These are phyloP conservation scores for Teunomyces gatunensis DNA, from an alignment of 805 yeast species.

Conservation along the genomic window DNA sequence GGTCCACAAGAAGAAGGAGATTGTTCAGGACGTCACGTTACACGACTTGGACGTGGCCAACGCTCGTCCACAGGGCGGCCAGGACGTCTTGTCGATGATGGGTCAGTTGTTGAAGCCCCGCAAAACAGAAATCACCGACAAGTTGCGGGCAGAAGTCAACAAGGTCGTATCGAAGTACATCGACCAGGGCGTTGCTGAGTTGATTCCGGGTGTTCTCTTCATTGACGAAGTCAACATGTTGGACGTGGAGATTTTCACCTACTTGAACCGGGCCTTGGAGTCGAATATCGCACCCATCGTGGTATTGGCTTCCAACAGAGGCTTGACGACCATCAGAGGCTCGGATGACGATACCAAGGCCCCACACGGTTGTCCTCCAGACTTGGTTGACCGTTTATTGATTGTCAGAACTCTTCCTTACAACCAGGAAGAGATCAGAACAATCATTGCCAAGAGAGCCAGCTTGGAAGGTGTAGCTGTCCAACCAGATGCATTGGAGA, in stretches of 20 bases:
- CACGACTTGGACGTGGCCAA: slow-evolving; percentile 97
- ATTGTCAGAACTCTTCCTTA: slow-evolving; percentile 94
- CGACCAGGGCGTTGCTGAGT: slow-evolving; percentile 97
- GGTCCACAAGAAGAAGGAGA: slow-evolving; percentile 96
- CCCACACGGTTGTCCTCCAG: slow-evolving; percentile 97
- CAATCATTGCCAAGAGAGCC: slow-evolving; percentile 81
- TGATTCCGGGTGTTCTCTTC: slow-evolving; percentile 95
- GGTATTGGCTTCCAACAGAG: slow-evolving; percentile 93
- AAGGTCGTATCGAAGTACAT: slow-evolving; percentile 94
- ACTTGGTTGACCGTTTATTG: slow-evolving; percentile 84
- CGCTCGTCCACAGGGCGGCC: slow-evolving; percentile 96
- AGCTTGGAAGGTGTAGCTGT: slow-evolving; percentile 70
- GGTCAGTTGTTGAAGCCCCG: slow-evolving; percentile 94
- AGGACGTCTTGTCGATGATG: slow-evolving; percentile 93
- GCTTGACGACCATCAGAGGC: slow-evolving; percentile 88
- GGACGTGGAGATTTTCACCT: slow-evolving; percentile 95
- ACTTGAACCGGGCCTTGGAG: slow-evolving; percentile 90
- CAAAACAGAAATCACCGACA: slow-evolving; percentile 96
- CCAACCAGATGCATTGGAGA: slow-evolving; percentile 65
- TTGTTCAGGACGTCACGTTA: slow-evolving; percentile 94
- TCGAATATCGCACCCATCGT: slow-evolving; percentile 91
- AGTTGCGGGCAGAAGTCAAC: slow-evolving; percentile 88
- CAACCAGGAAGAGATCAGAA: slow-evolving; percentile 72
- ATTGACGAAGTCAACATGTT: slow-evolving; percentile 99
- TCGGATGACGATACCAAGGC: slow-evolving; percentile 76